These are phyloP conservation scores for Penicillium sp. DNA, from an alignment of 2,329 filamentous ascomycete species.

Conservation along the genomic window DNA sequence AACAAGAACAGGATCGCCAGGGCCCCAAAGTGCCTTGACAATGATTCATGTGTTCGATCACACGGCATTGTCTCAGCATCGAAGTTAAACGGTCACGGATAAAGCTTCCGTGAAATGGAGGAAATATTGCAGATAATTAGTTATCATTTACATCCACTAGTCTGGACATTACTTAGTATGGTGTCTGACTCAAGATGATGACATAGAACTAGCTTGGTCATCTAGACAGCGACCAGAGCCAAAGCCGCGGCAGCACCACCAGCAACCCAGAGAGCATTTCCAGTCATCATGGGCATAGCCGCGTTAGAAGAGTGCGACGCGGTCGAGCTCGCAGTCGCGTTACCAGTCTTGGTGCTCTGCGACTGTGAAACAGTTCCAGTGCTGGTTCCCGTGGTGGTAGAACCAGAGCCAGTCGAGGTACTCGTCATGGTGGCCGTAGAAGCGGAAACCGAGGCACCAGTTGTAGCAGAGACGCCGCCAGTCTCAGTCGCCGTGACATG, in stretches of 20 bases:
- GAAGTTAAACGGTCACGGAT: no score
- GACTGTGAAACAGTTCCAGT: constrained; percentile 3
- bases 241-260: constrained; percentile 19
- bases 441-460: constrained; percentile 7
- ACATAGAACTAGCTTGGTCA: neutral
- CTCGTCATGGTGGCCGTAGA: constrained; percentile 1
- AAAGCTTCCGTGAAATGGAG: no score
- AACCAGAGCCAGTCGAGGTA: neutral
- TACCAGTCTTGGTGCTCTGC: neutral
- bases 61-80: no score
- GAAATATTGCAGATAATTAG: no score
- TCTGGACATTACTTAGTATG: no score
- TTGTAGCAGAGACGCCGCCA: constrained; percentile 3
- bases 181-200: no score
- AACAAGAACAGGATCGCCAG: constrained; percentile 4
- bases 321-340: constrained; percentile 5
- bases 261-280: constrained; percentile 15
- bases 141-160: no score
- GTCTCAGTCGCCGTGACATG: constrained; percentile 8
- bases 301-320: constrained; percentile 14
- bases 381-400: neutral
- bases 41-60: constrained; percentile 5
- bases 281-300: constrained; percentile 19
- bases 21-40: constrained; percentile 18
- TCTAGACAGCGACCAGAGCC: constrained; percentile 9